Conservation (phyloP, 257 asterid genomes). For the Capsicum baccatum region DNA sequence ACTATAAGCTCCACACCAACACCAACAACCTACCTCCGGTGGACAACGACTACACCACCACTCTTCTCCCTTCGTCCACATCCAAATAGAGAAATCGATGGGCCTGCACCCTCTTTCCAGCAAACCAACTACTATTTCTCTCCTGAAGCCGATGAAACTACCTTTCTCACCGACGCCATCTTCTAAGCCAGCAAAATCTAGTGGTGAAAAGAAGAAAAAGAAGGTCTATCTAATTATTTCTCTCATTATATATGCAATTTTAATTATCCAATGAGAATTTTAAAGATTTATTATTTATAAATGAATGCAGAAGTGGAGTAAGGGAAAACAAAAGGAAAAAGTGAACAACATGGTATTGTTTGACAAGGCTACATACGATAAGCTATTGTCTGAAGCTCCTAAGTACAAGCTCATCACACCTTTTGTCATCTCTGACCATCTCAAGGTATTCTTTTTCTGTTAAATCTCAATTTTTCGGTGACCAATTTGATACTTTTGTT, state of each 20-base stretch:
- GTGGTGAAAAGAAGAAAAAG: constrained; percentile 84
- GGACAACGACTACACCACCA: too few relatives aligned
- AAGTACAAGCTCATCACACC: constrained; percentile 96
- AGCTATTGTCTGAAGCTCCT: constrained; percentile 39
- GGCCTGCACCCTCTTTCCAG: too few relatives aligned
- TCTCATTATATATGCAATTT: background rate
- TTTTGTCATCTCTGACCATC: constrained; percentile 87
- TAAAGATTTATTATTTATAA: background rate
- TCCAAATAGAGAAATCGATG: too few relatives aligned
- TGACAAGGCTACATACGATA: constrained; percentile 84
- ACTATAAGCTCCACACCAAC: too few relatives aligned
- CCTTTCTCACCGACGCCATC: constrained; percentile 44
- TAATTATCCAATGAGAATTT: background rate
- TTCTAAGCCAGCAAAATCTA: constrained; percentile 58
- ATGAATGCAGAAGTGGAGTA: constrained; percentile 71
- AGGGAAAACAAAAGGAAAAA: constrained; percentile 98
- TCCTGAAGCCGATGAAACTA: too few relatives aligned
- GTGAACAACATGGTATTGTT: constrained; percentile 93
- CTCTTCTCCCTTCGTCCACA: too few relatives aligned
- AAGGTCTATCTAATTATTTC: constrained; percentile 50
- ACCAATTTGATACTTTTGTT: background rate
- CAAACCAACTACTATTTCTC: too few relatives aligned
- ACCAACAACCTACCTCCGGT: too few relatives aligned
- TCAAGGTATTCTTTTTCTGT: constrained; percentile 59
- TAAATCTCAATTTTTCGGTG: background rate